Conservation (phyloP, 768 basidiomycete genomes). For the Termitomyces sp. region DNA sequence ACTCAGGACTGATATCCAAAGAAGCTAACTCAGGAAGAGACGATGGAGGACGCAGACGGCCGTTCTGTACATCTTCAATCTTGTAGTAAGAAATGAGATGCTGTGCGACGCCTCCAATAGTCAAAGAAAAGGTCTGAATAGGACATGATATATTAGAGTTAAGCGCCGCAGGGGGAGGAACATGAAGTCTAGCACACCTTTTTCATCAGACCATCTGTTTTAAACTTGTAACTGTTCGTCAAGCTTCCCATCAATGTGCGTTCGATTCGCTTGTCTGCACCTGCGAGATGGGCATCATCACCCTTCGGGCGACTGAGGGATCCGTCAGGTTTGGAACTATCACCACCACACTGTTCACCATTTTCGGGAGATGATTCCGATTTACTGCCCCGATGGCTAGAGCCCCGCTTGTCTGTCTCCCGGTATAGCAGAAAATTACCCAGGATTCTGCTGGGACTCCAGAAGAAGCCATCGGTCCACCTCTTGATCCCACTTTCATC, state of each 20-base stretch:
- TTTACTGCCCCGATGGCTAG: constrained; percentile 52
- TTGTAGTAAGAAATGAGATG: constrained; percentile 96
- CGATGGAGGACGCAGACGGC: constrained; percentile 83
- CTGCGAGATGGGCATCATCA: constrained; percentile 34
- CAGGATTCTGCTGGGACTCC: constrained; percentile 89
- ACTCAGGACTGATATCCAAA: constrained; percentile 82
- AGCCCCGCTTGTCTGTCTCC: constrained; percentile 82
- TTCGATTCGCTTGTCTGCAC: constrained; percentile 71
- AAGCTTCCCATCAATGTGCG: constrained; percentile 83
- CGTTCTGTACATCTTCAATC: constrained; percentile 84
- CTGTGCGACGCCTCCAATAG: constrained; percentile 79
- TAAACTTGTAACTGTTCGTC: constrained; percentile 93
- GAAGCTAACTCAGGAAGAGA: constrained; percentile 83
- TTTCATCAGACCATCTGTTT: constrained; percentile 91
- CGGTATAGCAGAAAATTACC: constrained; percentile 96
- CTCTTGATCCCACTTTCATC: constrained; percentile 96
- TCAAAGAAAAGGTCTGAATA: constrained; percentile 82
- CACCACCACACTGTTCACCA: constrained; percentile 26
- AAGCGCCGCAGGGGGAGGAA: background rate
- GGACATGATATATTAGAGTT: constrained; percentile 5
- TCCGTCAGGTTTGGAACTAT: constrained; percentile 24
- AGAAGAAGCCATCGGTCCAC: constrained; percentile 97
- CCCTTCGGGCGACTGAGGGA: constrained; percentile 63
- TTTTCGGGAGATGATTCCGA: constrained; percentile 31
- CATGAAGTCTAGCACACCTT: constrained; percentile 55